Conservation (phyloP, 2,329 filamentous ascomycete species). For the Ilyonectria destructans region DNA sequence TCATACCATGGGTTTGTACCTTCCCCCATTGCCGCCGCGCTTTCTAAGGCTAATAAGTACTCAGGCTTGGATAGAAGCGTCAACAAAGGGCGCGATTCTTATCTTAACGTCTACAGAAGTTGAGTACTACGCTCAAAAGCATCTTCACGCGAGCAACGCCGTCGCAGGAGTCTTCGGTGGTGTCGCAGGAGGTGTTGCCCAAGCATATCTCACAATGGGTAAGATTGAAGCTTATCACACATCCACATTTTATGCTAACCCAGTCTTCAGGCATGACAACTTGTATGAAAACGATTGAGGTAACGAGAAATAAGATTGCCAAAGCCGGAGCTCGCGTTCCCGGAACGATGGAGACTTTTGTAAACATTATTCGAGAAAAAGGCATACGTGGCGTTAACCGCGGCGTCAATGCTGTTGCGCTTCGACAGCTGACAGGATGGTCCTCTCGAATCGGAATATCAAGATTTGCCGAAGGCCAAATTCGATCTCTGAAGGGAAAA, state of each 20-base stretch:
- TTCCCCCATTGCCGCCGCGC: no score
- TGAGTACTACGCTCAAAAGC: slow-evolving; percentile 20
- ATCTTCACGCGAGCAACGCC: slow-evolving; percentile 9
- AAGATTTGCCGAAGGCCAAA: slow-evolving; percentile 23
- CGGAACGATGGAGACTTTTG: slow-evolving; percentile 31
- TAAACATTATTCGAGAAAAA: slow-evolving; percentile 22
- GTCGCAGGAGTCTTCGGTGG: slow-evolving; percentile 21
- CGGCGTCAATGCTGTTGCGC: slow-evolving; percentile 27
- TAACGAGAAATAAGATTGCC: slow-evolving; percentile 24
- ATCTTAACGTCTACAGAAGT: slow-evolving; percentile 30
- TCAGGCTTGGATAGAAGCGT: slow-evolving; percentile 33
- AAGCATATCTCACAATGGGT: slow-evolving; percentile 35
- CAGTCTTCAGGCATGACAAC: slow-evolving; percentile 20
- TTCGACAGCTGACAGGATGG: slow-evolving; percentile 31
- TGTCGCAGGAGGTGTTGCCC: slow-evolving; percentile 25
- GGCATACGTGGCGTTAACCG: slow-evolving; percentile 31
- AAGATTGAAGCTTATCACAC: not conserved
- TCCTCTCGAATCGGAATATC: slow-evolving; percentile 33
- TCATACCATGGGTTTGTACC: slow-evolving; percentile 28
- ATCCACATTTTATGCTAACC: not conserved
- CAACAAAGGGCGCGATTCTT: slow-evolving; percentile 28
- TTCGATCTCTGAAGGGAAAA: slow-evolving; percentile 14
- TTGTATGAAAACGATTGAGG: slow-evolving; percentile 33
- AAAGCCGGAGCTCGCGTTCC: slow-evolving; percentile 12
- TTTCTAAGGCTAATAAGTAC: not conserved